A percentile compares a stretch with the other conserved stretches of the same genome.
phyloP scores from a whole-genome alignment of 192 early-diverging fungal species.

The Coemansia sp. region DNA sequence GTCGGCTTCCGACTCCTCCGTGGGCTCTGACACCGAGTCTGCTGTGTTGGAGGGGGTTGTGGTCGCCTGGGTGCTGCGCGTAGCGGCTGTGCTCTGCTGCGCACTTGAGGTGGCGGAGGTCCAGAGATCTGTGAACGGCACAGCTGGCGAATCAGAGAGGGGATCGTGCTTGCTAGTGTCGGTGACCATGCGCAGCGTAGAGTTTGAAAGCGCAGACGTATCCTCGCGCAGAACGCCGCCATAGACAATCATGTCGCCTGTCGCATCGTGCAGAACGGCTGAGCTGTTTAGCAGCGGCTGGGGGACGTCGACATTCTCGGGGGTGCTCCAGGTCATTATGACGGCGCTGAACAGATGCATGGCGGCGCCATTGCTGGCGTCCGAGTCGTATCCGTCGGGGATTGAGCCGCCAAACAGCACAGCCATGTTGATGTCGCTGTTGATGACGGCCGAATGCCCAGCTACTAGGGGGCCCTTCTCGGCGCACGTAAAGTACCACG shows the following conservation, averaged over 20 bases:
- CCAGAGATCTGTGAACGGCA: neutral
- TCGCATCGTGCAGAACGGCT: constrained; percentile 20
- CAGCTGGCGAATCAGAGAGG: neutral
- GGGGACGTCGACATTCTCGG: constrained; percentile 13
- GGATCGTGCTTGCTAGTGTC: constrained; percentile 13
- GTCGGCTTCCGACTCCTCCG: neutral
- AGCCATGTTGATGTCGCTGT: constrained; percentile 39
- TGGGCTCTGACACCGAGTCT: constrained; percentile 3
- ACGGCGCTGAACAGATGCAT: constrained; percentile 41
- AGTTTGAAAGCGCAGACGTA: constrained; percentile 21
- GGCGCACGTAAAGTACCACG: constrained; percentile 22
- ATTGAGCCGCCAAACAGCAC: constrained; percentile 37
- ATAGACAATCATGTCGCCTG: constrained; percentile 43
- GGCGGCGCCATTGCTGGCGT: neutral
- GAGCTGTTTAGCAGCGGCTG: constrained; percentile 31
- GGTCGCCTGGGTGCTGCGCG: neutral
- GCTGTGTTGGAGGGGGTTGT: neutral
- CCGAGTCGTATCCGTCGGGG: constrained; percentile 15
- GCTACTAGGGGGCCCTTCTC: constrained; percentile 27
- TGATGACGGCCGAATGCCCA: constrained; percentile 33
- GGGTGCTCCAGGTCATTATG: constrained; percentile 44
- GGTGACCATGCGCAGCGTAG: constrained; percentile 42
- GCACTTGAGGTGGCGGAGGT: neutral
- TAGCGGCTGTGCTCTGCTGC: neutral
- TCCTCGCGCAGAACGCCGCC: constrained; percentile 20